Evolutionary conservation across 345 rosid species (phyloP).

Genomic region (Gossypium sturtianum): DNA sequence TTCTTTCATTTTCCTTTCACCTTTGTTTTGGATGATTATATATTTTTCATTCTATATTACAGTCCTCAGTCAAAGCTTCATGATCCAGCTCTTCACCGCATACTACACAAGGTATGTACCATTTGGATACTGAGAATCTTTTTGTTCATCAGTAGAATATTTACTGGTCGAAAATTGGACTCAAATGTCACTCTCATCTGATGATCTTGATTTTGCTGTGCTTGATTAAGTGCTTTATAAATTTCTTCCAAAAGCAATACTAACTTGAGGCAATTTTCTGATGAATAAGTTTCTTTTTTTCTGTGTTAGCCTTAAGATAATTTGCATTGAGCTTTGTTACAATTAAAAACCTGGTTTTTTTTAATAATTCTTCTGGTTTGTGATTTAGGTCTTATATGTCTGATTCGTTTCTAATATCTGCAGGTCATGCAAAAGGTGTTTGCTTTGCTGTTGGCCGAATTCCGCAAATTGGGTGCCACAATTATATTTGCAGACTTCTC

Average conservation of each 20-base stretch:
- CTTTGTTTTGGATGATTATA: constrained; percentile 22
- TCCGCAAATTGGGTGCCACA: constrained; percentile 88
- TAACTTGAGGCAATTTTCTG: neutral
- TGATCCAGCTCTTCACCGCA: constrained; percentile 89
- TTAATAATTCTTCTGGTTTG: neutral
- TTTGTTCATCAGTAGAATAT: neutral
- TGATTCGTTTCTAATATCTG: constrained; percentile 9
- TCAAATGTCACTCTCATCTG: neutral
- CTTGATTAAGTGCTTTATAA: neutral
- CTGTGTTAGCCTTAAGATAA: neutral
- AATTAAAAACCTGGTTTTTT: neutral
- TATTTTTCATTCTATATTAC: constrained; percentile 22
- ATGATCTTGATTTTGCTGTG: neutral
- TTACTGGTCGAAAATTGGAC: neutral
- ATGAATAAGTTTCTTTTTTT: neutral
- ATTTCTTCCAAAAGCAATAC: neutral
- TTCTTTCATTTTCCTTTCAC: neutral
- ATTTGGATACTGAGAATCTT: neutral
- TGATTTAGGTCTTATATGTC: neutral
- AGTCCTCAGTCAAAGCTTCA: constrained; percentile 95
- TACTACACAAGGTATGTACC: constrained; percentile 76
- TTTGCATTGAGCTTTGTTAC: neutral
- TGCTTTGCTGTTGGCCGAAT: constrained; percentile 84
- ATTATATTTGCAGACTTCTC: constrained; percentile 89
- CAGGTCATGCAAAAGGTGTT: constrained; percentile 99